Conservation (phyloP, 2,329 filamentous ascomycete genomes). For the Septoria linicola region DNA sequence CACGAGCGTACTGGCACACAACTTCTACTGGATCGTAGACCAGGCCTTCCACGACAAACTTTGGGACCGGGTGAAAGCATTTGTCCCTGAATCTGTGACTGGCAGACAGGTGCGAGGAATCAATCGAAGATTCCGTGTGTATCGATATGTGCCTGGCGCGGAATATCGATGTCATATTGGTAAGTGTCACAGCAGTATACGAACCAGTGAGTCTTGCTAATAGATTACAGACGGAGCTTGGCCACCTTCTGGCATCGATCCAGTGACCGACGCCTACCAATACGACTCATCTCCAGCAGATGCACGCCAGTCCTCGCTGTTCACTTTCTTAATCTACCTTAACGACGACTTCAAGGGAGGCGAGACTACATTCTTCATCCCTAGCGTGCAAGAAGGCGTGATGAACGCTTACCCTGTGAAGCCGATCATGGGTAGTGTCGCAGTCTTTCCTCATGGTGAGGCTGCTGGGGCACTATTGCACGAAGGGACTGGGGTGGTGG, state of each 20-base stretch:
- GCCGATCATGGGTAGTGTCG: conserved; percentile 67
- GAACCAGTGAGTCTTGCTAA: too few species aligned
- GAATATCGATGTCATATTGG: conserved; percentile 69
- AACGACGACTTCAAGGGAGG: conserved; percentile 71
- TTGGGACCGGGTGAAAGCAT: conserved; percentile 60
- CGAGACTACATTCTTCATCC: conserved; percentile 70
- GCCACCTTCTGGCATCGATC: conserved; percentile 66
- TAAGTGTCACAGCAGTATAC: neutral
- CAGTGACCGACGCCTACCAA: conserved; percentile 57
- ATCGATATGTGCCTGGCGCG: conserved; percentile 69
- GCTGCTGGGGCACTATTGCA: conserved; percentile 64
- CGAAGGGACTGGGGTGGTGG: conserved; percentile 68
- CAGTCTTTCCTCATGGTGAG: conserved; percentile 70
- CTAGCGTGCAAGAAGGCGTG: conserved; percentile 61
- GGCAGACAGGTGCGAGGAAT: conserved; percentile 62
- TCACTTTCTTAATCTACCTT: conserved; percentile 68
- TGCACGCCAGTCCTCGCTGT: conserved; percentile 64
- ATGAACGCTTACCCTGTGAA: conserved; percentile 69
- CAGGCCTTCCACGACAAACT: conserved; percentile 61
- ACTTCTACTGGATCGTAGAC: conserved; percentile 72
- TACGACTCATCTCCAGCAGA: conserved; percentile 64
- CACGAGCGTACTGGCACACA: conserved; percentile 66
- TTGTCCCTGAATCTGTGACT: conserved; percentile 56
- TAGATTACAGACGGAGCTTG: conserved; percentile 58
- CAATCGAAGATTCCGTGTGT: conserved; percentile 69